Evolutionary conservation across 495 filamentous ascomycete genomes (phyloP).

Genomic region (Xylaria telfairii): DNA sequence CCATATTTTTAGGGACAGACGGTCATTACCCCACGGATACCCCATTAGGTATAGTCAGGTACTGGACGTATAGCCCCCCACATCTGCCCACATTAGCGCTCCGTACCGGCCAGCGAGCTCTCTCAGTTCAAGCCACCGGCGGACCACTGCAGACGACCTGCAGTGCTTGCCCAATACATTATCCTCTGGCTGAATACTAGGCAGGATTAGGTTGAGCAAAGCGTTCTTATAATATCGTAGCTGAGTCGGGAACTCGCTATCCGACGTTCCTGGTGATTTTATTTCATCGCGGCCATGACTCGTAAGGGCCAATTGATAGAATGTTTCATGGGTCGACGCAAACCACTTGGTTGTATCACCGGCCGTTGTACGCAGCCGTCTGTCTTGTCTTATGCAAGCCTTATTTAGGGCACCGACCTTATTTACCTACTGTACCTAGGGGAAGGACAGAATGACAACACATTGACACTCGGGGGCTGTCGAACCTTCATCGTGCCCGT

Average conservation of each 20-base stretch:
- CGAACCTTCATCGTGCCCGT: background rate
- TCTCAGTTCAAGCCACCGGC: background rate
- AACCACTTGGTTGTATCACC: background rate
- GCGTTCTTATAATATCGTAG: background rate
- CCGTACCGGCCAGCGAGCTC: background rate
- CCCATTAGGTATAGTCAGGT: too few relatives aligned
- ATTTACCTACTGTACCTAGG: too few relatives aligned
- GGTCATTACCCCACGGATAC: conserved; percentile 4
- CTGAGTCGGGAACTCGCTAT: conserved; percentile 5
- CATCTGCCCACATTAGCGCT: background rate
- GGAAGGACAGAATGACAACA: conserved; percentile 2
- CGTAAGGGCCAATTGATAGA: background rate
- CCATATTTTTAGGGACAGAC: background rate
- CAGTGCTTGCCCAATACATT: background rate
- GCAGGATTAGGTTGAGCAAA: background rate
- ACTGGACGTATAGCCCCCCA: too few relatives aligned
- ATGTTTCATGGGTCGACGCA: background rate
- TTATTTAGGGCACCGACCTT: too few relatives aligned
- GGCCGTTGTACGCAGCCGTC: background rate
- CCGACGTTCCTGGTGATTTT: conserved; percentile 1
- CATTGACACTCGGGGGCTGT: background rate
- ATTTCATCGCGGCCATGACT: background rate
- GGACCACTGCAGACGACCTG: background rate
- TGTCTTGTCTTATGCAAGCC: background rate
- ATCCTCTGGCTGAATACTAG: background rate